A percentile compares a stretch with the other conserved stretches of the same genome.
These are phyloP conservation scores for Rhizopogon rudus DNA, from an alignment of 768 basidiomycete genomes.

Conservation along the genomic window DNA sequence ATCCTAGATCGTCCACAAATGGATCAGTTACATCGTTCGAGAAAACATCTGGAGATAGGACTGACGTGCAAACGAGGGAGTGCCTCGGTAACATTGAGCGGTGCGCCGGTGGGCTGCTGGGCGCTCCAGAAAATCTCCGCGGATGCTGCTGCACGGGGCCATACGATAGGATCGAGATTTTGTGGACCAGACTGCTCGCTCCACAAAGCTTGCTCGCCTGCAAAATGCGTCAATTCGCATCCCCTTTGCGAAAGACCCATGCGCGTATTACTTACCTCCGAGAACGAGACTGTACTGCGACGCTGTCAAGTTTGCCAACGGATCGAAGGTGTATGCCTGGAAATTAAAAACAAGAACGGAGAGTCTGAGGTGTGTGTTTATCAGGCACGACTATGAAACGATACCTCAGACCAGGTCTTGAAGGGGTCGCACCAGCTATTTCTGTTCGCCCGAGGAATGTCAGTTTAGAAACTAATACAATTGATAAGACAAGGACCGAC, in stretches of 20 bases:
- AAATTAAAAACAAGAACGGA: slow-evolving; percentile 11
- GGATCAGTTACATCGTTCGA: not conserved
- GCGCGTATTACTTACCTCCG: slow-evolving; percentile 13
- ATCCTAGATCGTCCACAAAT: slow-evolving; percentile 23
- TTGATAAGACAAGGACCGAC: slow-evolving; percentile 11
- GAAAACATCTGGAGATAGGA: not conserved
- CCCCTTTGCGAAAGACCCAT: not conserved
- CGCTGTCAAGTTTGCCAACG: slow-evolving; percentile 36
- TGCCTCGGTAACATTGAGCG: slow-evolving; percentile 32
- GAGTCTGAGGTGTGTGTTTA: slow-evolving; percentile 3
- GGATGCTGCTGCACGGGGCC: slow-evolving; percentile 43
- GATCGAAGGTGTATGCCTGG: slow-evolving; percentile 48
- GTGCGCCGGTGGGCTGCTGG: slow-evolving; percentile 26
- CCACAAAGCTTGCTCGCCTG: slow-evolving; percentile 40
- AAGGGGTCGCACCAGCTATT: slow-evolving; percentile 48
- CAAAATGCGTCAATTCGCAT: slow-evolving; percentile 1
- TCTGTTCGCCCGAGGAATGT: slow-evolving; percentile 11
- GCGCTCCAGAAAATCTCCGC: slow-evolving; percentile 56
- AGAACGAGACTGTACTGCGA: slow-evolving; percentile 34
- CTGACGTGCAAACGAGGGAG: slow-evolving; percentile 44
- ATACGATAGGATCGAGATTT: slow-evolving; percentile 39
- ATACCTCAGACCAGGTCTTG: slow-evolving; percentile 46
- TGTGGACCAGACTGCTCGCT: slow-evolving; percentile 39
- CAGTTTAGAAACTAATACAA: not conserved
- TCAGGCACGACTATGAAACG: not conserved